These are phyloP conservation scores for Calendula officinalis DNA, from an alignment of 129 eudicot genomes.

Conservation along the genomic window DNA sequence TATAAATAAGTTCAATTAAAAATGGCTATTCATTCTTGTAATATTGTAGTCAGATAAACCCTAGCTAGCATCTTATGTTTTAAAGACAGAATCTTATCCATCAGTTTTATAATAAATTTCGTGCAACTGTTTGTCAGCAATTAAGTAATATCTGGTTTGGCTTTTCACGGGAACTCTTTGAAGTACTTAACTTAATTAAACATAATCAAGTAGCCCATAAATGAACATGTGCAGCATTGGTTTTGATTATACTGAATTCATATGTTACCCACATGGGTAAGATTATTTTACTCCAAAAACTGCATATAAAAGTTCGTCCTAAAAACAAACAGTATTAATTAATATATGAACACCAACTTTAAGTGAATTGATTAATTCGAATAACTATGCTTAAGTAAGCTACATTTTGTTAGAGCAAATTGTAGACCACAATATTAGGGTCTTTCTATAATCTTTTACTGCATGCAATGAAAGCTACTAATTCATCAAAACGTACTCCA, in stretches of 20 bases:
- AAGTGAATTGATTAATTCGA: conserved; percentile 16
- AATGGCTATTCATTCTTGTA: conserved; percentile 13
- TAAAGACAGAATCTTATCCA: not conserved
- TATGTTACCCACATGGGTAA: conserved; percentile 31
- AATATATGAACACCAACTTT: conserved; percentile 13
- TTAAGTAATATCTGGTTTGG: not conserved
- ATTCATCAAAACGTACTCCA: conserved; percentile 14
- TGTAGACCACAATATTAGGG: conserved; percentile 14
- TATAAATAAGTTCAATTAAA: not conserved
- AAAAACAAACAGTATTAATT: conserved; percentile 13
- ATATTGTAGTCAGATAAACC: conserved; percentile 8
- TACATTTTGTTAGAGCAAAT: conserved; percentile 9
- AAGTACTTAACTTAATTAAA: conserved; percentile 9
- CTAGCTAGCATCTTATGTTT: not conserved
- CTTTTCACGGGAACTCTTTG: conserved; percentile 16
- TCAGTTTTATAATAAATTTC: not conserved
- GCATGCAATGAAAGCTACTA: conserved; percentile 14
- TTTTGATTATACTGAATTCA: conserved; percentile 9
- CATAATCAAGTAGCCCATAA: conserved; percentile 27
- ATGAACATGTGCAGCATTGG: conserved; percentile 31
- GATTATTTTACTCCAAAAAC: conserved; percentile 22
- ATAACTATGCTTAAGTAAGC: conserved; percentile 14
- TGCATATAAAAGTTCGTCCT: conserved; percentile 17
- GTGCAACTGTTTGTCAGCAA: conserved; percentile 1
- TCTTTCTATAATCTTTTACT: conserved; percentile 9